These are phyloP conservation scores for Platismatia glauca DNA, from an alignment of 495 filamentous ascomycete species.

Conservation along the genomic window DNA sequence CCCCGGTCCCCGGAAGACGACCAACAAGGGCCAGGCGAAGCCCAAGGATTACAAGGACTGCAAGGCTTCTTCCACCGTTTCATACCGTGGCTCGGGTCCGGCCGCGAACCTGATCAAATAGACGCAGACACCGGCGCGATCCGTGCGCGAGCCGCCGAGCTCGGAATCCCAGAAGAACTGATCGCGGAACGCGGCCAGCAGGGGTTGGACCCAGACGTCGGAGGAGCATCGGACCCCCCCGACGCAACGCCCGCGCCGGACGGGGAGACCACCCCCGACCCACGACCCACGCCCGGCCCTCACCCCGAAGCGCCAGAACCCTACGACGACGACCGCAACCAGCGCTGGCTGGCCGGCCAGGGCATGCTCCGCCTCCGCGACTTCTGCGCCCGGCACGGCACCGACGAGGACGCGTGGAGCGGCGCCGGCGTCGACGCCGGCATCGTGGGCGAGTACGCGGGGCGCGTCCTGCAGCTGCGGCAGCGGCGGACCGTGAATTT, in stretches of 20 bases:
- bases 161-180: background rate
- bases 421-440: slow-evolving; percentile 1
- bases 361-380: slow-evolving; percentile 22
- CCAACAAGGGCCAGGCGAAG: background rate
- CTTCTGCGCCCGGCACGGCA: slow-evolving; percentile 22
- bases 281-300: background rate
- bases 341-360: slow-evolving; percentile 22
- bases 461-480: slow-evolving; percentile 21
- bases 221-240: background rate
- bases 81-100: slow-evolving; percentile 7
- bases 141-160: background rate
- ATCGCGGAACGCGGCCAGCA: background rate
- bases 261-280: background rate
- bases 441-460: slow-evolving; percentile 21
- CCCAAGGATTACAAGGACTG: slow-evolving; percentile 15
- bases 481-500: slow-evolving; percentile 19
- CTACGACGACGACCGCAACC: slow-evolving; percentile 20
- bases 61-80: slow-evolving; percentile 16
- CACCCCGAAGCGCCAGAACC: background rate
- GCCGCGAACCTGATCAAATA: background rate
- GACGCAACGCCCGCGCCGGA: background rate
- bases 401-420: slow-evolving; percentile 18
- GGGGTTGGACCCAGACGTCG: too few species aligned
- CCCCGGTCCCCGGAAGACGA: background rate
- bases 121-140: slow-evolving; percentile 3